Evolutionary conservation across 768 basidiomycete species (phyloP).

Genomic region (Phaeotremella fagi): DNA sequence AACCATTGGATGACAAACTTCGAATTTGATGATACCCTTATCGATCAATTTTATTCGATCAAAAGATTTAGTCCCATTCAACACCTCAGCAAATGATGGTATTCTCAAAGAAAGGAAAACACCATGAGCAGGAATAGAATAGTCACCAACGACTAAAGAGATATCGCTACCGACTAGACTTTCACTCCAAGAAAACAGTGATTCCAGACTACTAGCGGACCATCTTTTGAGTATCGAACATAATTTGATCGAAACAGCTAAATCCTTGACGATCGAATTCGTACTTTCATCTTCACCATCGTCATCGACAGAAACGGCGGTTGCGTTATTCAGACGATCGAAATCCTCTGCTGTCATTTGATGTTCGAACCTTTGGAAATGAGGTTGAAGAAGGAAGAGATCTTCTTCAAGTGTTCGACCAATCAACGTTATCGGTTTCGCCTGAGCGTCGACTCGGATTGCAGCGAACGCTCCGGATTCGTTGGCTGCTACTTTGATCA

Average conservation of each 20-base stretch:
- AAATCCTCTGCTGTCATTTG: conserved; percentile 38
- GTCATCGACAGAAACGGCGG: conserved; percentile 4
- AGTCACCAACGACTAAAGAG: conserved; percentile 53
- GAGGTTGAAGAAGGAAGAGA: conserved; percentile 64
- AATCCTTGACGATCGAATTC: conserved; percentile 43
- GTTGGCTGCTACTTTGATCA: conserved; percentile 75
- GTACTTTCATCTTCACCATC: conserved; percentile 50
- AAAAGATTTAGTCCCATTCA: conserved; percentile 9
- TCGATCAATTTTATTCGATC: conserved; percentile 2
- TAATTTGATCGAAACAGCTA: conserved; percentile 34
- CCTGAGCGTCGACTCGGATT: conserved; percentile 66
- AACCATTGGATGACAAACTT: conserved; percentile 61
- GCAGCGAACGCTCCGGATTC: conserved; percentile 84
- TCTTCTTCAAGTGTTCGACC: conserved; percentile 65
- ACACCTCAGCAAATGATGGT: conserved; percentile 12
- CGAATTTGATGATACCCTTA: conserved; percentile 47
- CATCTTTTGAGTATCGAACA: conserved; percentile 39
- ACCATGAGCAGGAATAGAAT: conserved; percentile 44
- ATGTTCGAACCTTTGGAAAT: conserved; percentile 46
- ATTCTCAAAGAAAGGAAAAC: conserved; percentile 21
- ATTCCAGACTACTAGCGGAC: conserved; percentile 33
- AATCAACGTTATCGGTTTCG: conserved; percentile 55
- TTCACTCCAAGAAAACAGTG: conserved; percentile 41
- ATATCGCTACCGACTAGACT: conserved; percentile 61
- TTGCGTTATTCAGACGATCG: conserved; percentile 14